Evolutionary conservation across 306 rosid genomes (phyloP), one percentile per base, ranked within the genome.

Genomic region (Myrica gale): DNA sequence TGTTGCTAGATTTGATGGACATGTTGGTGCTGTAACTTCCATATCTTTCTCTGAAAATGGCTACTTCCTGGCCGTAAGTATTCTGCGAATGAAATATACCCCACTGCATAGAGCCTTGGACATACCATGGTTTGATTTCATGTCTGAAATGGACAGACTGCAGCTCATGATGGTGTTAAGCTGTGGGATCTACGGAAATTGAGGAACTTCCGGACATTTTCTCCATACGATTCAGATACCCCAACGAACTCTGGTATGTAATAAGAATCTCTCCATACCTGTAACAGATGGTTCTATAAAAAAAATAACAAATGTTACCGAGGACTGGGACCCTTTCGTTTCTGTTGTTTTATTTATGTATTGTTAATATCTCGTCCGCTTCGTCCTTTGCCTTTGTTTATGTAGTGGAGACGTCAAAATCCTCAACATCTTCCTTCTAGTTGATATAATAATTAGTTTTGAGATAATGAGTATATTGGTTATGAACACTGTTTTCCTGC

Each of bases 41-140:
- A 91, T 94, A 70, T 91, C 98, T 26, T 94, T 91, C 80, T 94
- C 98, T 41, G 98, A 94, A 89, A 94, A 94, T 81, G 98, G 98
- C 44, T 94, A 94, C 87, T 94, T 89, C 85, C 96, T 94, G 76
- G 98, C 98, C 86, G 98, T 94, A 88, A n/a, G 97, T 83, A 42
- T 55, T 78, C 19, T 69, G 6, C 71, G 16, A 47, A 39, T 9
- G 69, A 12, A 54, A 46, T 82, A 9, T 67, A 17, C 68, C 55
- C 55, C 6, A 4, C 69, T 72, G 11, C 39, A 41, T 61, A 72
- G 46, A 60, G 52, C 50, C 45, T 78, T 71, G 19, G 57, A 37
- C 12, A 13, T 63, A 46, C 41, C 13, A 23, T 69, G 61, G 55
- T 71, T 80, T 84, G 74, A 81, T 68, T 21, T 79, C 73, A 39